Evolutionary conservation across 2,329 filamentous ascomycete genomes (phyloP).

Genomic region (Fusarium zealandicum): DNA sequence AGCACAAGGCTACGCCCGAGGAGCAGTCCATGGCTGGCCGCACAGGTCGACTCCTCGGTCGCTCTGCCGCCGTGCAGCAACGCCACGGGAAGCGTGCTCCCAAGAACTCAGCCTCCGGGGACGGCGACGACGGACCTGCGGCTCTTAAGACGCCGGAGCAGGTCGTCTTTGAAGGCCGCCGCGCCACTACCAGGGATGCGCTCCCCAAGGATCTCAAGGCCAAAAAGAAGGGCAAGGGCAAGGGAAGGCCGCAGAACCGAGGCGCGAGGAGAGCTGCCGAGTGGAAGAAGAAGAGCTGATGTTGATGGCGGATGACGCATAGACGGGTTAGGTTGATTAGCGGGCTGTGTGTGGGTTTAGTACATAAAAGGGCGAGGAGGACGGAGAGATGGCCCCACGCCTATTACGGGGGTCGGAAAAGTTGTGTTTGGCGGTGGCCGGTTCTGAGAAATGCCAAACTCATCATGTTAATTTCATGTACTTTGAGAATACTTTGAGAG

Average conservation of each 20-base stretch:
- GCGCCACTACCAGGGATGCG: constrained; percentile 72
- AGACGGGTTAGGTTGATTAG: background rate
- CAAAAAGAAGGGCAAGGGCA: constrained; percentile 62
- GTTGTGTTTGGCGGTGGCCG: constrained; percentile 23
- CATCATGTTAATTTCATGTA: constrained; percentile 5
- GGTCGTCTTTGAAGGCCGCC: constrained; percentile 82
- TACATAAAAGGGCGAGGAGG: background rate
- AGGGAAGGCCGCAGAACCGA: constrained; percentile 51
- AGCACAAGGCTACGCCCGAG: constrained; percentile 73
- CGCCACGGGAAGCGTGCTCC: constrained; percentile 40
- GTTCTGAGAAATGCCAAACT: constrained; percentile 18
- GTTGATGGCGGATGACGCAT: constrained; percentile 5
- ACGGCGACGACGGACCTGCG: constrained; percentile 14
- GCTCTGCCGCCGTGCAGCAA: constrained; percentile 65
- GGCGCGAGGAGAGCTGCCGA: constrained; percentile 51
- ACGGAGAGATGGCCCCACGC: constrained; percentile 15
- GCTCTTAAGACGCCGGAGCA: constrained; percentile 67
- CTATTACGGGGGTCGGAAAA: constrained; percentile 21
- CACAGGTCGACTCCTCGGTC: constrained; percentile 76
- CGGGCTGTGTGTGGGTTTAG: constrained; percentile 15
- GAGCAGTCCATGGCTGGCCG: constrained; percentile 76
- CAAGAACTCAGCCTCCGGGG: constrained; percentile 32
- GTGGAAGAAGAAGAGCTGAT: constrained; percentile 54
- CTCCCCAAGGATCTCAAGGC: constrained; percentile 69
- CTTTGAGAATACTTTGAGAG: too few relatives aligned